These are phyloP conservation scores for Cordyceps militaris DNA, from an alignment of 2,329 filamentous ascomycete species.

Conservation along the genomic window DNA sequence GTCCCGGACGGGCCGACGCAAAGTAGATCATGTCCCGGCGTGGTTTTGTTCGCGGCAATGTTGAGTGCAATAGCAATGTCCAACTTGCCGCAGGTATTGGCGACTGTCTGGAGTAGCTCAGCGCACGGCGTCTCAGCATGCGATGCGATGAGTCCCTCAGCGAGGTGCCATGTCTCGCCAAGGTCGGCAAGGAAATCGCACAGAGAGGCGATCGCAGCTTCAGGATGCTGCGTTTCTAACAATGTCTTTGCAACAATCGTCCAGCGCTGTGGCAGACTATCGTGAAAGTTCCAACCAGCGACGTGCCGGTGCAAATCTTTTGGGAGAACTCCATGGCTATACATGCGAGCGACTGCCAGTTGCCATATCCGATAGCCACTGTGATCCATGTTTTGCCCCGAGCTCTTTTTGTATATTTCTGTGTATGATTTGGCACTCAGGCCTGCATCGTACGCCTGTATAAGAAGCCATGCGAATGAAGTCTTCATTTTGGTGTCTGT, in stretches of 20 bases:
- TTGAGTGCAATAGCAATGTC: background rate
- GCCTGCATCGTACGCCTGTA: constrained; percentile 16
- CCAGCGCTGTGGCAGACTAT: background rate
- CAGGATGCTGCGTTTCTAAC: background rate
- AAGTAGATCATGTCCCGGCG: background rate
- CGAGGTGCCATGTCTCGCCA: constrained; percentile 4
- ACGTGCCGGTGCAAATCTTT: background rate
- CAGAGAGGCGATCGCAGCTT: background rate
- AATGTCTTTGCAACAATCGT: background rate
- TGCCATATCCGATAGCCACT: constrained; percentile 5
- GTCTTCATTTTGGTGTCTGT: constrained; percentile 5
- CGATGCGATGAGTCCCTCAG: background rate
- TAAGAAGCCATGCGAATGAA: constrained; percentile 20
- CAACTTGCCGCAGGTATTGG: background rate
- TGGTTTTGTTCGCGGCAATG: background rate
- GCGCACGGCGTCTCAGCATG: background rate
- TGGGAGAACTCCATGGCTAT: background rate
- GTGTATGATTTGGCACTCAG: constrained; percentile 15
- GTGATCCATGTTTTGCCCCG: background rate
- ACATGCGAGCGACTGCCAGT: background rate
- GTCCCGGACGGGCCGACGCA: background rate
- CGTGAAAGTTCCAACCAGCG: background rate
- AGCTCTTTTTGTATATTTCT: background rate
- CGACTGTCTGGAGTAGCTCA: background rate
- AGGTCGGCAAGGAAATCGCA: background rate